phyloP scores from a whole-genome alignment of 2,329 filamentous ascomycete species.

The Arthrinium phaeospermum region DNA sequence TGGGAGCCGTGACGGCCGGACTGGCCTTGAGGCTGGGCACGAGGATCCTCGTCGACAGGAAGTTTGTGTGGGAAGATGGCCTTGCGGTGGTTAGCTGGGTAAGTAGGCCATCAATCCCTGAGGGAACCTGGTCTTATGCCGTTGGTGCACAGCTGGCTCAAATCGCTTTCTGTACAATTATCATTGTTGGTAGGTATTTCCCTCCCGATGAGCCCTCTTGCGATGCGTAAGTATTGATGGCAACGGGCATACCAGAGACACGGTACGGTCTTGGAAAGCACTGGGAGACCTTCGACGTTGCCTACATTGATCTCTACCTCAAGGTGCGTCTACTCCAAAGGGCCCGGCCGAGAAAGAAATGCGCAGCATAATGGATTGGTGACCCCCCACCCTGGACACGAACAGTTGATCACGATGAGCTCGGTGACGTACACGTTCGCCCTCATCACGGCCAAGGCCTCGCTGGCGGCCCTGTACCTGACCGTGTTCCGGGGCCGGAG shows the following conservation, averaged over 20 bases:
- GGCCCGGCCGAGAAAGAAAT: too few species aligned
- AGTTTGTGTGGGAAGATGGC: neutral
- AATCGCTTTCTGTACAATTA: neutral
- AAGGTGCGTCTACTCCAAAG: neutral
- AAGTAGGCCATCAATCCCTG: neutral
- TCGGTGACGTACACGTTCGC: slow-evolving; percentile 39
- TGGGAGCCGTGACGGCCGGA: neutral
- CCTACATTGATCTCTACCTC: neutral
- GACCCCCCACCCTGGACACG: slow-evolving; percentile 21
- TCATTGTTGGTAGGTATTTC: neutral
- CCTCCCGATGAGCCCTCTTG: neutral
- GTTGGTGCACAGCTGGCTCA: neutral
- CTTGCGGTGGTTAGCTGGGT: neutral
- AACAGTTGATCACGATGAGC: slow-evolving; percentile 26
- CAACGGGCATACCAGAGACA: neutral
- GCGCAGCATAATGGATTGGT: neutral
- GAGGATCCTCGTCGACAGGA: neutral
- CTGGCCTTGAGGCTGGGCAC: slow-evolving; percentile 1
- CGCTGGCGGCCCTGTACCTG: slow-evolving; percentile 40
- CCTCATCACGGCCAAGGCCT: slow-evolving; percentile 38
- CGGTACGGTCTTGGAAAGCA: slow-evolving; percentile 3
- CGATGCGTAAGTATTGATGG: neutral
- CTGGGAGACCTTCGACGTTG: slow-evolving; percentile 1
- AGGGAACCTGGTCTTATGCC: neutral
- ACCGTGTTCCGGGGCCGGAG: slow-evolving; percentile 36